phyloP scores from a whole-genome alignment of 2,329 filamentous ascomycete species.

The Diplocarpon mali region DNA sequence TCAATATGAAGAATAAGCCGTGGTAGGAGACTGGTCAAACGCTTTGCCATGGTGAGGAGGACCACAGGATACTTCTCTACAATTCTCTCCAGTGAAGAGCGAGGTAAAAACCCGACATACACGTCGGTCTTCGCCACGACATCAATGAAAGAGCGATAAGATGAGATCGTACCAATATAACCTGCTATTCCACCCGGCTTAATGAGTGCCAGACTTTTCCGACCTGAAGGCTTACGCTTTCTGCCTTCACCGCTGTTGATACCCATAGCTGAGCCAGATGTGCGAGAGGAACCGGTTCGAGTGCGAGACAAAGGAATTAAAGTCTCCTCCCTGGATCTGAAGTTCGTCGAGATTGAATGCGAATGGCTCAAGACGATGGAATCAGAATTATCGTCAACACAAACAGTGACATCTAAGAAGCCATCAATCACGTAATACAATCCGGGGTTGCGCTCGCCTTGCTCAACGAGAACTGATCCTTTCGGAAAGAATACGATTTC shows the following conservation, averaged over 20 bases:
- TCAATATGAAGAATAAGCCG: slow-evolving; percentile 91
- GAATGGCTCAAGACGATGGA: slow-evolving; percentile 22
- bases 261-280: slow-evolving; percentile 20
- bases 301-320: slow-evolving; percentile 36
- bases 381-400: slow-evolving; percentile 38
- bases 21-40: slow-evolving; percentile 79
- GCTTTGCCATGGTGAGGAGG: slow-evolving; percentile 88
- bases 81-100: slow-evolving; percentile 76
- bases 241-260: slow-evolving; percentile 24
- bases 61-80: slow-evolving; percentile 89
- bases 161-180: slow-evolving; percentile 89
- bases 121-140: slow-evolving; percentile 97
- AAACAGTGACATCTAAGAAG: slow-evolving; percentile 88
- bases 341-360: slow-evolving; percentile 14
- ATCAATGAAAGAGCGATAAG: slow-evolving; percentile 91
- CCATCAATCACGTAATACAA: slow-evolving; percentile 97
- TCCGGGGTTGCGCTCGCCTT: slow-evolving; percentile 92
- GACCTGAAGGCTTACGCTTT: slow-evolving; percentile 37
- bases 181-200: slow-evolving; percentile 92
- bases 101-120: slow-evolving; percentile 88
- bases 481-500: slow-evolving; percentile 98
- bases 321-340: slow-evolving; percentile 26
- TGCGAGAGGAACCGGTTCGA: slow-evolving; percentile 31
- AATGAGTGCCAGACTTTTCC: slow-evolving; percentile 74
- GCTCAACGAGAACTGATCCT: slow-evolving; percentile 86